Conservation (phyloP, 2,329 filamentous ascomycete genomes). For the Neophaeococcomyces aloes region DNA sequence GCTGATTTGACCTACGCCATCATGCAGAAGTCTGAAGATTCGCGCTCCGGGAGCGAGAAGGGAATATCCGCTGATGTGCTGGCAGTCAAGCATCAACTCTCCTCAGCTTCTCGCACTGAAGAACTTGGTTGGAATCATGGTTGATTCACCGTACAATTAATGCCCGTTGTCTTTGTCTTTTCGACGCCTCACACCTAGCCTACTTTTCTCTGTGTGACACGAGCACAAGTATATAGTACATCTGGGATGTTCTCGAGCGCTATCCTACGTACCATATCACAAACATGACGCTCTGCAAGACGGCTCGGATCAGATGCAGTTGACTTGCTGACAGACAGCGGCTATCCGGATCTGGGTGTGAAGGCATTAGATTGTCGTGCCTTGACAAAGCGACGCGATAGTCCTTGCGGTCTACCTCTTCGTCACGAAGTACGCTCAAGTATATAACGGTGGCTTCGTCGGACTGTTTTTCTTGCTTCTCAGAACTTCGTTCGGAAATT, state of each 20-base stretch:
- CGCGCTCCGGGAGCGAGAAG: constrained; percentile 3
- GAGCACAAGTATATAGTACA: neutral
- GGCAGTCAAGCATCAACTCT: constrained; percentile 5
- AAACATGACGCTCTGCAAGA: constrained; percentile 7
- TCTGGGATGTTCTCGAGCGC: neutral
- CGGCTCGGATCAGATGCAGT: constrained; percentile 9
- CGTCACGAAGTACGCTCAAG: neutral
- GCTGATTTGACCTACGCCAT: constrained; percentile 3
- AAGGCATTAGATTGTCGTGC: constrained; percentile 1
- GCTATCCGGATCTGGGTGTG: constrained; percentile 3
- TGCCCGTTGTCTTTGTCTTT: neutral
- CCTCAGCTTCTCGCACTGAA: neutral
- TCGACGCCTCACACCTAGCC: constrained; percentile 5
- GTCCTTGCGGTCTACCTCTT: neutral
- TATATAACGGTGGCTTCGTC: constrained; percentile 7
- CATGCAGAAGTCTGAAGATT: neutral
- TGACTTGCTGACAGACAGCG: constrained; percentile 10
- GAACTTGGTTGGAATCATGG: neutral
- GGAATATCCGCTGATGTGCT: constrained; percentile 9
- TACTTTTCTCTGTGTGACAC: neutral
- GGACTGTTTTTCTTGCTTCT: neutral
- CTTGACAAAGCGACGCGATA: constrained; percentile 3
- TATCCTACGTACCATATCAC: constrained; percentile 1
- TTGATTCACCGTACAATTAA: neutral
- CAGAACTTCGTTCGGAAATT: neutral